These are phyloP conservation scores for Candida nonsorbophila DNA, from an alignment of 805 yeast genomes.

Conservation along the genomic window DNA sequence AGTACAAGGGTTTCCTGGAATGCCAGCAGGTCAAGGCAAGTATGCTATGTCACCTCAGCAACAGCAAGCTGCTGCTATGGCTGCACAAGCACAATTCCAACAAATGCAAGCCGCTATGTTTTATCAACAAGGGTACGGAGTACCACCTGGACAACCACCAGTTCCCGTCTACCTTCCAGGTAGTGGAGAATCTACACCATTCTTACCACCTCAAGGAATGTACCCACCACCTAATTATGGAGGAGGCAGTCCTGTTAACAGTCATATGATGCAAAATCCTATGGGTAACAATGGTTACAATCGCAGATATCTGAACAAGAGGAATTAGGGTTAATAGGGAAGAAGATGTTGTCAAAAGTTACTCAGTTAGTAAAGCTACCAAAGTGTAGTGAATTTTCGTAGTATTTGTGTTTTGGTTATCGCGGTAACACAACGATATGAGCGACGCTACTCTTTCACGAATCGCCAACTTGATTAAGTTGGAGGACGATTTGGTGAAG, in stretches of 20 bases:
- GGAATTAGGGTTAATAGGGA: no score
- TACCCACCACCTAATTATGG: conserved; percentile 25
- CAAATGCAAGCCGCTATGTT: conserved; percentile 34
- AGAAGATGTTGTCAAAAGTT: no score
- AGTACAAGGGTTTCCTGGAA: conserved; percentile 9
- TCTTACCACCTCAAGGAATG: no score
- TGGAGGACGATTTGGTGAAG: conserved; percentile 51
- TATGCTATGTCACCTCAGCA: conserved; percentile 25
- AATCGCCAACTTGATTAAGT: conserved; percentile 33
- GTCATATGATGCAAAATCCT: no score
- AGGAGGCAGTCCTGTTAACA: no score
- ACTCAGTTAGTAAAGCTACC: no score
- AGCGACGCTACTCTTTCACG: conserved; percentile 37
- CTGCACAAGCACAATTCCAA: conserved; percentile 21
- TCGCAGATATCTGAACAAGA: no score
- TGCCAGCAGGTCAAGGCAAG: conserved; percentile 5
- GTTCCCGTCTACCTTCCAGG: conserved; percentile 29
- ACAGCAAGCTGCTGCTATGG: conserved; percentile 22
- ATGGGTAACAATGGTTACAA: no score
- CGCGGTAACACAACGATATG: no score
- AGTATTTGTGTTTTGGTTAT: no score
- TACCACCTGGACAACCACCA: conserved; percentile 30
- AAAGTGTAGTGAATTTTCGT: no score
- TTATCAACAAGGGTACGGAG: conserved; percentile 29
- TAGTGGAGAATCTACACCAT: conserved; percentile 29